Base-by-base conservation (phyloP, 768 basidiomycete genomes). In the Ephemerocybe angulata region DNA sequence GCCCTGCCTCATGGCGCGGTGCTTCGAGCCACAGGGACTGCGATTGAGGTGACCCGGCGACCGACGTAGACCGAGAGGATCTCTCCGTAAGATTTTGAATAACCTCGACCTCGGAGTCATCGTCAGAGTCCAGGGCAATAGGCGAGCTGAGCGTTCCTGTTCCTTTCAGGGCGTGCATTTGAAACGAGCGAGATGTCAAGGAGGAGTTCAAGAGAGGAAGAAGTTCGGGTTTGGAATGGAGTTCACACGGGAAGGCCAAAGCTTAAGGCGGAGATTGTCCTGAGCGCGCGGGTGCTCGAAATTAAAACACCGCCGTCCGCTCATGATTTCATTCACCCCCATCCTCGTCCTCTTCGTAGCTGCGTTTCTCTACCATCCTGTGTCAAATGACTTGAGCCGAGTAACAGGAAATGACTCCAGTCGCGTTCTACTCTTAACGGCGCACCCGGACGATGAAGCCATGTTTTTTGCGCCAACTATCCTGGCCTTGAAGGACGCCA, bases 371-470 rank as follows among this genome's bases (percentile, higher is more conserved):
- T 66, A 65, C 58, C 50, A 57, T 15, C 71, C 76, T 10, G 50
- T 68, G 0, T 65, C 70, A 44, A 62, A 60, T 47, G 58, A 46
- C 15, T 67, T 63, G 27, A 62, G 59, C 15, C 60, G 59, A 46
- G 60, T 24, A n/a, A 19, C 6, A 24, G 29, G 58, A 50, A 62
- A 35, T 29, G 33, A 19, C 53, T 50, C 29, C 47, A 57, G 30
- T 30, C 61, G 46, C 33, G 65, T 90, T 30, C 74, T 93, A 33
- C 67, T 97, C 3, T 68, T 98, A 42, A 96, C 94, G 0, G 93
- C 94, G 25, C 94, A 98, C 66, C 94, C 94, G 2, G 94, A 97
- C 65, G 94, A 98, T 66, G 94, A 97, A 72, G 86, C 85, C 67
- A 82, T 95, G 79, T 98, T 98, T 77, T 98, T 98, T 67, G 85